Conservation (phyloP, 2,329 filamentous ascomycete species). For the Fusarium keratoplasticum region DNA sequence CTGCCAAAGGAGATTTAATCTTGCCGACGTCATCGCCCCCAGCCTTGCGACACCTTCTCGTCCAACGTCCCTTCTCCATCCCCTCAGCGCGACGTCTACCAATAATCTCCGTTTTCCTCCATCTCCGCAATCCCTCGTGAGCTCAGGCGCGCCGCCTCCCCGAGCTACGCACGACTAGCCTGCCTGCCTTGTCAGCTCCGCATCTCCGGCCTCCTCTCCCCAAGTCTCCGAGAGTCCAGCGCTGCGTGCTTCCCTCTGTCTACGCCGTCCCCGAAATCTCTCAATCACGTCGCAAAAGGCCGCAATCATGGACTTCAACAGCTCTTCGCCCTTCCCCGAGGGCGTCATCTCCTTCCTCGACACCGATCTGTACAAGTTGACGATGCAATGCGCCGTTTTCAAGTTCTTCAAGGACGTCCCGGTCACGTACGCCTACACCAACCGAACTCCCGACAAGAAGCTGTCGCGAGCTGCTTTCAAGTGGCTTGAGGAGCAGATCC, state of each 20-base stretch:
- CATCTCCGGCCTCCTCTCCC: constrained; percentile 19
- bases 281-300: not conserved
- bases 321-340: constrained; percentile 75
- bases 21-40: not conserved
- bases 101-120: not conserved
- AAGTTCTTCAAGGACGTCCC: constrained; percentile 88
- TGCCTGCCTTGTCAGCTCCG: constrained; percentile 26
- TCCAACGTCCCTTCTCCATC: not conserved
- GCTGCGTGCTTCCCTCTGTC: not conserved
- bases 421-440: constrained; percentile 94
- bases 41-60: not conserved
- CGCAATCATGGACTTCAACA: constrained; percentile 71
- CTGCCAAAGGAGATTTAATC: not conserved
- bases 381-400: constrained; percentile 97
- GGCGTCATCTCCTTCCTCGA: constrained; percentile 86
- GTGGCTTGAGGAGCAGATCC: constrained; percentile 88
- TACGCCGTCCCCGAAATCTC: not conserved
- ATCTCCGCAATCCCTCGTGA: constrained; percentile 2
- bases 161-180: constrained; percentile 11
- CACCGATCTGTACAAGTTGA: constrained; percentile 92
- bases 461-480: constrained; percentile 83
- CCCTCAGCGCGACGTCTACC: not conserved
- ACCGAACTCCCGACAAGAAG: constrained; percentile 94
- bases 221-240: not conserved
- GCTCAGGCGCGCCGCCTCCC: not conserved